Percentiles rank a stretch among this genome's conserved stretches.
Conservation (phyloP, 2,329 filamentous ascomycete species). For the Verticillium tricorpus region DNA sequence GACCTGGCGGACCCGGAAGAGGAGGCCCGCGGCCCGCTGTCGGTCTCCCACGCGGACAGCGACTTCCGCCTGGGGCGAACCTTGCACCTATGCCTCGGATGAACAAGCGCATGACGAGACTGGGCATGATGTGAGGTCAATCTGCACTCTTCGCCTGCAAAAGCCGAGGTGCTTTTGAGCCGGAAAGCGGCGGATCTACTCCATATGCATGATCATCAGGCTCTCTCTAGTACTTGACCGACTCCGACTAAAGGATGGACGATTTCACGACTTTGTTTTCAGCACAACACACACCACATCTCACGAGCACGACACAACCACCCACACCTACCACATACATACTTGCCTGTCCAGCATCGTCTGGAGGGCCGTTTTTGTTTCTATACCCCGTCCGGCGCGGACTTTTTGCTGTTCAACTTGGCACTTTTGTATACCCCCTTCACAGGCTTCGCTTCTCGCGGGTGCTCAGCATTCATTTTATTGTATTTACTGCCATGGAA, state of each 20-base stretch:
- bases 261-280: slow-evolving; percentile 5
- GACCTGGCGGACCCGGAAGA: slow-evolving; percentile 12
- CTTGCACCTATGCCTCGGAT: slow-evolving; percentile 39
- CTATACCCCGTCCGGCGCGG: slow-evolving; percentile 14
- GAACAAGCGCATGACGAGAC: slow-evolving; percentile 59
- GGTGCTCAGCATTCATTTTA: neutral
- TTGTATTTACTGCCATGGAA: neutral
- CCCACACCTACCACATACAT: neutral
- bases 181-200: no score
- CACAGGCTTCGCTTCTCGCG: neutral
- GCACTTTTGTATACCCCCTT: neutral
- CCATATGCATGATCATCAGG: neutral
- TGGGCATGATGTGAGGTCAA: slow-evolving; percentile 48
- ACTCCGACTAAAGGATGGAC: neutral
- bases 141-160: no score
- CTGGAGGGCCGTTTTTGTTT: slow-evolving; percentile 7
- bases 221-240: neutral
- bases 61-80: slow-evolving; percentile 11
- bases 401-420: slow-evolving; percentile 7
- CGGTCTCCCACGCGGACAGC: slow-evolving; percentile 12
- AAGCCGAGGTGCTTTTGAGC: neutral
- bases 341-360: slow-evolving; percentile 1
- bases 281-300: slow-evolving; percentile 3
- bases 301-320: slow-evolving; percentile 11
- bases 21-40: slow-evolving; percentile 11